Base-by-base conservation (phyloP, 2,329 filamentous ascomycete species). In the Exserohilum turcica region DNA sequence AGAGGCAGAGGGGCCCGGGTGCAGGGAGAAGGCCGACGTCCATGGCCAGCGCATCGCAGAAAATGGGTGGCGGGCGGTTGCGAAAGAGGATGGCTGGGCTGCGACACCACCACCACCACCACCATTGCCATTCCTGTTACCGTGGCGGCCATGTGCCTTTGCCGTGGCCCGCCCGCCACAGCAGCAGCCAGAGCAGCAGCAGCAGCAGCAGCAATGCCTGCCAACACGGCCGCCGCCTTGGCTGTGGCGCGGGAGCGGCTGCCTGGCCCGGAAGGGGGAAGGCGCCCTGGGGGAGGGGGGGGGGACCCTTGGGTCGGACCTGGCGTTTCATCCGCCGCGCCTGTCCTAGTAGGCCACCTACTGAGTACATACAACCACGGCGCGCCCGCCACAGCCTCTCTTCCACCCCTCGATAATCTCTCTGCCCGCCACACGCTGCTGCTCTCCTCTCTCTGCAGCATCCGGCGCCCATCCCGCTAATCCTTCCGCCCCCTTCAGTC, bases 1-100 rank as follows among this genome's bases (percentile, higher is more conserved):
- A 29, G 48, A 40, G 54, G 54, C 46, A 29, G 48, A 40, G 54
- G 54, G 51, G 48, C 35, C 45, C 36, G 45, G 55, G 47, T 36
- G 46, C 51, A 54, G 49, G 35, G 48, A 29, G 27, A 47, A 13
- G 13, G 56, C 21, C 51, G 53, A 59, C 59, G 53, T 62, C 48
- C 52, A 57, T 52, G 44, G 61, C 59, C 63, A 64, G 48, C 63
- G 49, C 63, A 65, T 51, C 35, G 45, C 43, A 40, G 39, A 61
- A 61, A 59, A 48, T 44, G 49, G 58, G 55, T 57, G 54, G 57
- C 54, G 50, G 55, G 54, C 39, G 43, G 49, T 52, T 54, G 56
- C 54, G 45, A 39, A 39, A 37, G 38, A 36, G 42, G 39, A 43
- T 43, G 40, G 39, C 32, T 38, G 48, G 19, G 21, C 21, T 24